Evolutionary conservation across 2,329 filamentous ascomycete species (phyloP).

Genomic region (Penicillium sp.): DNA sequence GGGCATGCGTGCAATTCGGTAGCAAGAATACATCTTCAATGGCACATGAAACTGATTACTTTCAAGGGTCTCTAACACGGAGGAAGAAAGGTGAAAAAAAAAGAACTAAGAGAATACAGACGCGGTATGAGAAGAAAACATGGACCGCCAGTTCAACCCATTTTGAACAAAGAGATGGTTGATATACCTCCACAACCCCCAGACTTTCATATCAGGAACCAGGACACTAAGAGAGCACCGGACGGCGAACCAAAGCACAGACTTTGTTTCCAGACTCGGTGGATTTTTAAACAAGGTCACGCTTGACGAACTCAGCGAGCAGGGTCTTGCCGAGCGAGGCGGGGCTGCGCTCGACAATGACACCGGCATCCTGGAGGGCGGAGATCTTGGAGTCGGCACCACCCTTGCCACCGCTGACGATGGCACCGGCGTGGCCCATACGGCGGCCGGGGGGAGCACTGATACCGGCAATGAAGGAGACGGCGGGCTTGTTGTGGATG

Average conservation of each 20-base stretch:
- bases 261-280: background rate
- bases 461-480: slow-evolving; percentile 98
- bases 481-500: slow-evolving; percentile 88
- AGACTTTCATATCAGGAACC: slow-evolving; percentile 9
- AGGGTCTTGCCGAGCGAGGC: slow-evolving; percentile 88
- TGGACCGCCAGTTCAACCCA: slow-evolving; percentile 15
- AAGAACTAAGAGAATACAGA: slow-evolving; percentile 24
- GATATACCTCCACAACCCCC: slow-evolving; percentile 17
- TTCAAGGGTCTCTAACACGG: slow-evolving; percentile 33
- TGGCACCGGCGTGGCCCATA: slow-evolving; percentile 98
- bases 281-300: slow-evolving; percentile 73
- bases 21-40: too few species aligned
- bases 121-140: slow-evolving; percentile 17
- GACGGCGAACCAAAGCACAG: slow-evolving; percentile 9
- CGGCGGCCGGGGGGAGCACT: slow-evolving; percentile 90
- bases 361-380: slow-evolving; percentile 86
- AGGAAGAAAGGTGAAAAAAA: slow-evolving; percentile 5
- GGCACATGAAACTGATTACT: slow-evolving; percentile 30
- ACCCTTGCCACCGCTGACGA: slow-evolving; percentile 95
- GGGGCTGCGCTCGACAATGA: slow-evolving; percentile 92
- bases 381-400: slow-evolving; percentile 97
- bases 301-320: slow-evolving; percentile 91
- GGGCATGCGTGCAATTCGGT: too few species aligned
- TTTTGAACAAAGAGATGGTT: slow-evolving; percentile 11
- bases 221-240: slow-evolving; percentile 14